phyloP scores from a whole-genome alignment of 1,139 yeast genomes.

The Debaryomycetaceae sp. region DNA sequence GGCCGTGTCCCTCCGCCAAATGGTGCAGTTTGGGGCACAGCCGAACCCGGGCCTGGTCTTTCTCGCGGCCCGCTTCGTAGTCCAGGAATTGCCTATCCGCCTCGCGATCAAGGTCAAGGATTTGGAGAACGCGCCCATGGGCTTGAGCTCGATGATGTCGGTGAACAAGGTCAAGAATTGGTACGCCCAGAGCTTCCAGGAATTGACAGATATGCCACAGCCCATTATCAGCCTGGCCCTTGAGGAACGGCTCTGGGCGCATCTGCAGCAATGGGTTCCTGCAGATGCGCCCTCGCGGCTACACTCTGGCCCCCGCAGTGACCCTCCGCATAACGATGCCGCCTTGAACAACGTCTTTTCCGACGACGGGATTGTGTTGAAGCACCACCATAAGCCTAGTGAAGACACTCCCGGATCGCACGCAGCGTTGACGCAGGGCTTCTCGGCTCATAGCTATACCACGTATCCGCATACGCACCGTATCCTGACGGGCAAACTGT shows the following conservation, averaged over 20 bases:
- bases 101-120: slow-evolving; percentile 82
- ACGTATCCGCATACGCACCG: slow-evolving; percentile 18
- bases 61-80: slow-evolving; percentile 76
- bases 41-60: slow-evolving; percentile 74
- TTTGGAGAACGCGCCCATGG: slow-evolving; percentile 69
- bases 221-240: slow-evolving; percentile 35
- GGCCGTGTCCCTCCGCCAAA: slow-evolving; percentile 73
- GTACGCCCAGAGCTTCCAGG: slow-evolving; percentile 89
- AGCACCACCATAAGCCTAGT: slow-evolving; percentile 6
- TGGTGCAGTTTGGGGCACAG: slow-evolving; percentile 84
- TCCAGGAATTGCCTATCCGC: slow-evolving; percentile 80
- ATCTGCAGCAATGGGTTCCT: slow-evolving; percentile 11
- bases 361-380: slow-evolving; percentile 43
- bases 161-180: slow-evolving; percentile 72
- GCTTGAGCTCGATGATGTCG: slow-evolving; percentile 61
- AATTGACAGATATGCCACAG: slow-evolving; percentile 48
- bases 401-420: background rate
- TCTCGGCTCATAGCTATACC: slow-evolving; percentile 2
- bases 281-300: slow-evolving; percentile 23
- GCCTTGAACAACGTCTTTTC: slow-evolving; percentile 34
- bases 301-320: no score
- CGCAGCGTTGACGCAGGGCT: background rate
- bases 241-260: slow-evolving; percentile 16
- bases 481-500: slow-evolving; percentile 37
- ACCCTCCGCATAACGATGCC: slow-evolving; percentile 20